Percentiles rank a stretch among this genome's conserved stretches.
phyloP scores from a whole-genome alignment of 2,329 filamentous ascomycete species.

The Alternaria arbusti region DNA sequence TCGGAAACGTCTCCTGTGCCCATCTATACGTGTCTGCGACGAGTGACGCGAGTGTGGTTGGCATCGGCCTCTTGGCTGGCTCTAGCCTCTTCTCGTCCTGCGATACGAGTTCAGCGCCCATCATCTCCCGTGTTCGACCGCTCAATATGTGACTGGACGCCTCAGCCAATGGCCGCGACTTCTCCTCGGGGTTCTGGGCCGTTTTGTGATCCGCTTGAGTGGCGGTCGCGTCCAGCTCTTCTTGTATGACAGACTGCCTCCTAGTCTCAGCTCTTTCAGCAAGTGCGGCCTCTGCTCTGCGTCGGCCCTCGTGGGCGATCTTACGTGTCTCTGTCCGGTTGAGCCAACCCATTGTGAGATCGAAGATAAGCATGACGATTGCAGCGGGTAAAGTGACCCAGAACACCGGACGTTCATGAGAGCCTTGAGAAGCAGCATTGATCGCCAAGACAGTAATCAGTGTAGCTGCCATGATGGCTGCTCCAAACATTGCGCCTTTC shows the following conservation, averaged over 20 bases:
- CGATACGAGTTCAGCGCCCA: not conserved
- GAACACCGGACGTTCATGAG: constrained; percentile 64
- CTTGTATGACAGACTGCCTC: constrained; percentile 25
- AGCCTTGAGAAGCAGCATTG: constrained; percentile 65
- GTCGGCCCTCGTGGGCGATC: constrained; percentile 64
- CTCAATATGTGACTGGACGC: constrained; percentile 4
- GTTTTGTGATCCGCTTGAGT: not conserved
- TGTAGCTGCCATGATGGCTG: constrained; percentile 69
- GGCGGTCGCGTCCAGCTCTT: constrained; percentile 11
- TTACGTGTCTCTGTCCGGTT: constrained; percentile 67
- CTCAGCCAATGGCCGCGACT: constrained; percentile 3
- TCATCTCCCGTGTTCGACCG: constrained; percentile 1
- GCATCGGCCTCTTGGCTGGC: constrained; percentile 13
- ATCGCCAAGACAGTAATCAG: constrained; percentile 69
- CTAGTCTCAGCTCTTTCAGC: constrained; percentile 41
- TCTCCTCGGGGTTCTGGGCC: constrained; percentile 14
- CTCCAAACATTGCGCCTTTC: constrained; percentile 68
- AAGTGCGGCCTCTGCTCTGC: constrained; percentile 55
- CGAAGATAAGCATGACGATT: constrained; percentile 71
- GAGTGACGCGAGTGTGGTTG: constrained; percentile 62
- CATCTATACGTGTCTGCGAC: constrained; percentile 58
- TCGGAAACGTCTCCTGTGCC: constrained; percentile 74
- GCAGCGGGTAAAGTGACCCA: constrained; percentile 74
- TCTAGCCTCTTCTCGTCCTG: constrained; percentile 13
- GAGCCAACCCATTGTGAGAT: constrained; percentile 68